Evolutionary conservation across 2,329 filamentous ascomycete species (phyloP).

Genomic region (Beauveria caledonica): DNA sequence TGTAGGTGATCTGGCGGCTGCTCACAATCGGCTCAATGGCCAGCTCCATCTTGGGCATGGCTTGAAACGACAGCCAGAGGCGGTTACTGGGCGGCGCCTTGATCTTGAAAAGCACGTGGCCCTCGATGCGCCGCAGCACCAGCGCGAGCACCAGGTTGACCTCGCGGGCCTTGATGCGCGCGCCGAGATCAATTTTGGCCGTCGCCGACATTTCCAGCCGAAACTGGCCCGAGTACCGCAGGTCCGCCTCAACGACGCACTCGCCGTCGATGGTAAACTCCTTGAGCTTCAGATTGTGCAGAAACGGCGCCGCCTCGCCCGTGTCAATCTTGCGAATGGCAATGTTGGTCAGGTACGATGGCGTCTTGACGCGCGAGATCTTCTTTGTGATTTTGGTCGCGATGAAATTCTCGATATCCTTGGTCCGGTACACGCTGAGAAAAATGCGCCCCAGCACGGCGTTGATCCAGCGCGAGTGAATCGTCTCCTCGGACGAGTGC

Average conservation of each 20-base stretch:
- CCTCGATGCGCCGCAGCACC: slow-evolving; percentile 75
- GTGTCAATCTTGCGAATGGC: slow-evolving; percentile 76
- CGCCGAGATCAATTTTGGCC: slow-evolving; percentile 80
- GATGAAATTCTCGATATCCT: slow-evolving; percentile 72
- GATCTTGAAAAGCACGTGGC: slow-evolving; percentile 75
- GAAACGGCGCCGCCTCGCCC: slow-evolving; percentile 76
- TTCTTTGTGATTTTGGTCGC: slow-evolving; percentile 87
- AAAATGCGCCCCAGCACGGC: slow-evolving; percentile 84
- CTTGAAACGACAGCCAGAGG: slow-evolving; percentile 91
- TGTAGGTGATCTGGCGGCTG: slow-evolving; percentile 90
- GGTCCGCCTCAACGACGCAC: slow-evolving; percentile 75
- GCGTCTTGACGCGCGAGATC: slow-evolving; percentile 86
- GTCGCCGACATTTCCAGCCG: slow-evolving; percentile 87
- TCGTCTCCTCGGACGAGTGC: slow-evolving; percentile 83
- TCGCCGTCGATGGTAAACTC: slow-evolving; percentile 91
- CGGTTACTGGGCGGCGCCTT: slow-evolving; percentile 95
- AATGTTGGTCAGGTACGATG: slow-evolving; percentile 79
- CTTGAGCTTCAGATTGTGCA: slow-evolving; percentile 80
- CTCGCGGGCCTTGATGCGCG: slow-evolving; percentile 81
- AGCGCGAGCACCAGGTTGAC: slow-evolving; percentile 84
- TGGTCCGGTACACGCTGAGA: slow-evolving; percentile 76
- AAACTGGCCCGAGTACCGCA: slow-evolving; percentile 85
- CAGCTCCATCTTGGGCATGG: slow-evolving; percentile 89
- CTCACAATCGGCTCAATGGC: slow-evolving; percentile 94
- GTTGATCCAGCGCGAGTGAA: slow-evolving; percentile 90